Percentiles rank a stretch among this genome's conserved stretches.
phyloP scores from a whole-genome alignment of 176 grass and related monocot genomes.

The Carex pumila region DNA sequence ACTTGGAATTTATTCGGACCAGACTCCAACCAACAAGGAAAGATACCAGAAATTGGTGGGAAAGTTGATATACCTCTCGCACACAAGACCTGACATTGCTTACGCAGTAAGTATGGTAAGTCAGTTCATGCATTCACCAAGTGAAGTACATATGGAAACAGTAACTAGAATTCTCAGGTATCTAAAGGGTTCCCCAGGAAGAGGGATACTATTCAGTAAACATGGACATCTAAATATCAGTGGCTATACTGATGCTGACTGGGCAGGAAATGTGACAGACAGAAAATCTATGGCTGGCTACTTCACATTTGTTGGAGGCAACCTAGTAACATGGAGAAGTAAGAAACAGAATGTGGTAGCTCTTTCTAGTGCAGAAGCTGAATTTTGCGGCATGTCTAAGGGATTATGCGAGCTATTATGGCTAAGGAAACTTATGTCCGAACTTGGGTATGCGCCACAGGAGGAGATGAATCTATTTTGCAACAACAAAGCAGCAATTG shows the following conservation, averaged over 20 bases:
- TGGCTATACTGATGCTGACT: neutral
- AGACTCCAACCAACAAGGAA: neutral
- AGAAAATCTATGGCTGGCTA: neutral
- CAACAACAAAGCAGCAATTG: neutral
- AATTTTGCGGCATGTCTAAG: neutral
- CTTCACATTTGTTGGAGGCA: neutral
- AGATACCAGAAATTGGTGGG: neutral
- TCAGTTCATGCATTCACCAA: neutral
- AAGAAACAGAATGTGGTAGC: neutral
- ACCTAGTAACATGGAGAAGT: neutral
- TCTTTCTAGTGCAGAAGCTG: neutral
- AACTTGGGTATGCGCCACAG: neutral
- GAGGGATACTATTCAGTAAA: neutral
- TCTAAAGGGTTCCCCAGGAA: too few species aligned
- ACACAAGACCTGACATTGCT: neutral
- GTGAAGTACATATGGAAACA: neutral
- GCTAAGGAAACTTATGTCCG: neutral
- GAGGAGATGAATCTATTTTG: neutral
- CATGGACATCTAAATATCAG: neutral
- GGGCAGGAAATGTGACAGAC: neutral
- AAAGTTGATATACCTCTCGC: neutral
- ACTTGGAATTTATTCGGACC: neutral
- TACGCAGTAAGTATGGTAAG: neutral
- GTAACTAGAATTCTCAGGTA: too few species aligned
- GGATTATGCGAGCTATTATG: neutral